Conservation (phyloP, 148 eudicot genomes). For the Vaccinium myrtillus region DNA sequence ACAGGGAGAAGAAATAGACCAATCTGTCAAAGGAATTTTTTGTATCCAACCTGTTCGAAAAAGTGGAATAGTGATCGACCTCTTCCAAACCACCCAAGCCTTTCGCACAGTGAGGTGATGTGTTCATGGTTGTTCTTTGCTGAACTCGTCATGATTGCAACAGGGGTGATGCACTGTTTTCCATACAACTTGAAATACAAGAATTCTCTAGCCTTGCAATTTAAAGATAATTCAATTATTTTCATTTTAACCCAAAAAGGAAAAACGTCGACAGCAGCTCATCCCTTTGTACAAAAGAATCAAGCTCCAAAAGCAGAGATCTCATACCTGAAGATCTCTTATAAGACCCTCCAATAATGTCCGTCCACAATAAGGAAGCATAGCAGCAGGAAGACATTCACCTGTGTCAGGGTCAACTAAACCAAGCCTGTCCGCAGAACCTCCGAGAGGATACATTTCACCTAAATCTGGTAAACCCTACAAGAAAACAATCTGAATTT, state of each 20-base stretch:
- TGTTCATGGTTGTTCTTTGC: constrained; percentile 88
- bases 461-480: constrained; percentile 96
- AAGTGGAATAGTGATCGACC: constrained; percentile 75
- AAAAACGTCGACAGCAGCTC: constrained; percentile 1
- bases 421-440: constrained; percentile 98
- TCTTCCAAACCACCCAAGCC: constrained; percentile 88
- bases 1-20: not conserved
- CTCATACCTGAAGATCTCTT: constrained; percentile 93
- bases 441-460: constrained; percentile 98
- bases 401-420: constrained; percentile 82
- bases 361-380: constrained; percentile 93
- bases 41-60: constrained; percentile 80
- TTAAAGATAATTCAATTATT: not conserved
- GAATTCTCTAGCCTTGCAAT: constrained; percentile 84
- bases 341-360: constrained; percentile 93
- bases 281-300: not conserved
- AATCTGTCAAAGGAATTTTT: constrained; percentile 8
- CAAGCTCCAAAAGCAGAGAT: constrained; percentile 17
- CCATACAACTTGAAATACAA: constrained; percentile 88
- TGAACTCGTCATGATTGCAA: constrained; percentile 97
- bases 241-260: constrained; percentile 18
- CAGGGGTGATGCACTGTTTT: constrained; percentile 88
- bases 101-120: constrained; percentile 77
- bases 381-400: constrained; percentile 98
- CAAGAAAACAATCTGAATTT: constrained; percentile 28